phyloP scores from a whole-genome alignment of 768 basidiomycete genomes.

The Lentinula aciculospora region DNA sequence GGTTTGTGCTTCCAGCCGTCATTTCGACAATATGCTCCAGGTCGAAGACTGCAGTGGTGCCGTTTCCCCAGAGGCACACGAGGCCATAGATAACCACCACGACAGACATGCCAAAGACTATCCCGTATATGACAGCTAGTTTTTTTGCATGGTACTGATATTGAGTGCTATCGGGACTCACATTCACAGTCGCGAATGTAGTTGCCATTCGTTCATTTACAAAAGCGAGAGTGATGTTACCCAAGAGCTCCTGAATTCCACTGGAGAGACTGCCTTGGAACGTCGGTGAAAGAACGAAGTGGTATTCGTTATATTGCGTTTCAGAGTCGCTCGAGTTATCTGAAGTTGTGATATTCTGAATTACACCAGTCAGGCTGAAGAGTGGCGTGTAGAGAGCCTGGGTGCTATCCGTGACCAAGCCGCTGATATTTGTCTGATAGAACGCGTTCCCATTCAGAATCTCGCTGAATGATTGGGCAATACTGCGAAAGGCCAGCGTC shows the following conservation, averaged over 20 bases:
- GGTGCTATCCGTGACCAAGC: background rate
- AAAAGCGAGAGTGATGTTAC: slow-evolving; percentile 1
- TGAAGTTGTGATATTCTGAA: background rate
- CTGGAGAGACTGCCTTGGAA: background rate
- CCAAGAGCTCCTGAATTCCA: background rate
- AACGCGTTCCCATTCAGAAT: background rate
- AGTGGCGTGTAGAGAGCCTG: background rate
- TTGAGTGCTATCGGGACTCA: slow-evolving; percentile 16
- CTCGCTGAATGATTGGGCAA: background rate
- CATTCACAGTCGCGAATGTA: slow-evolving; percentile 1
- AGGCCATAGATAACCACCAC: background rate
- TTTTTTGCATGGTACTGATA: slow-evolving; percentile 43
- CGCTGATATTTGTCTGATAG: background rate
- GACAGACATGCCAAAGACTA: background rate
- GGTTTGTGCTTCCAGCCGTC: background rate
- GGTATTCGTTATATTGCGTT: background rate
- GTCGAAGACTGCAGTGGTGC: background rate
- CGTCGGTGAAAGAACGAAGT: background rate
- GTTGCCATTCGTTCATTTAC: background rate
- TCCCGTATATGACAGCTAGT: background rate
- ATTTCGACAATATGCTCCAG: background rate
- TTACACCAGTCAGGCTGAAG: background rate
- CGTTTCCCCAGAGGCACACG: background rate
- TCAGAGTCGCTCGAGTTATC: background rate
- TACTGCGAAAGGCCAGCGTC: background rate